Evolutionary conservation across 371 early-diverging fungal genomes (phyloP).

Genomic region (Chytridiales sp.): DNA sequence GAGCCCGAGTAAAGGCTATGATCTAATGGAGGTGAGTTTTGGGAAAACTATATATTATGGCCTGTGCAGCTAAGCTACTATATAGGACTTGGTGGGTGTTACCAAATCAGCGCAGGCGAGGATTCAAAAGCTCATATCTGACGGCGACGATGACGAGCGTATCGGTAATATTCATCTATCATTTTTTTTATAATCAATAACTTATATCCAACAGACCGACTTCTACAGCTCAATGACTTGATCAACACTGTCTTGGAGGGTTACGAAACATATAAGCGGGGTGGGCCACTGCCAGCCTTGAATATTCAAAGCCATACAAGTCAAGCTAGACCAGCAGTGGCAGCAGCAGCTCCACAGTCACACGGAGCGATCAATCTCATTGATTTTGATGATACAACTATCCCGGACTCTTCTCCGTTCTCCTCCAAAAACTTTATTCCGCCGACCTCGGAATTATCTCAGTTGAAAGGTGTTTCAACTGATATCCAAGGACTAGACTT

Average conservation of each 20-base stretch:
- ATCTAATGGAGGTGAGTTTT: slow-evolving; percentile 57
- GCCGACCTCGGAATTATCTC: not conserved
- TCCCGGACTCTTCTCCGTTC: slow-evolving; percentile 23
- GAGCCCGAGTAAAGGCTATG: no score
- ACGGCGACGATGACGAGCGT: slow-evolving; percentile 64
- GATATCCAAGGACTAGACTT: not conserved
- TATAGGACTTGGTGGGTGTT: slow-evolving; percentile 32
- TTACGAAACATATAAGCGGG: slow-evolving; percentile 71
- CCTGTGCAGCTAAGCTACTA: no score
- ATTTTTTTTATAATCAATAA: not conserved
- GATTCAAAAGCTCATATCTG: slow-evolving; percentile 68
- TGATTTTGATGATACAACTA: slow-evolving; percentile 58
- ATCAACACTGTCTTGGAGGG: slow-evolving; percentile 79
- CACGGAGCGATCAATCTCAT: slow-evolving; percentile 56
- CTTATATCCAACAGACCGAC: slow-evolving; percentile 46
- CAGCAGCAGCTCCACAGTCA: no score
- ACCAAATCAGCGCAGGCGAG: slow-evolving; percentile 59
- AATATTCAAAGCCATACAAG: not conserved
- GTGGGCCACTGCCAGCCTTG: slow-evolving; percentile 32
- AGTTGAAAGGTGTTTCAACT: slow-evolving; percentile 9
- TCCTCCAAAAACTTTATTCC: slow-evolving; percentile 8
- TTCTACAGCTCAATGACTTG: slow-evolving; percentile 76
- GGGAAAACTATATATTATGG: no score
- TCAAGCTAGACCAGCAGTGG: slow-evolving; percentile 21
- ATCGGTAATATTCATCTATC: slow-evolving; percentile 46